A percentile compares a stretch with the other conserved stretches of the same genome.
These are phyloP conservation scores for Vickermania spadyakhi DNA, from an alignment of 208 protist species.

Conservation along the genomic window DNA sequence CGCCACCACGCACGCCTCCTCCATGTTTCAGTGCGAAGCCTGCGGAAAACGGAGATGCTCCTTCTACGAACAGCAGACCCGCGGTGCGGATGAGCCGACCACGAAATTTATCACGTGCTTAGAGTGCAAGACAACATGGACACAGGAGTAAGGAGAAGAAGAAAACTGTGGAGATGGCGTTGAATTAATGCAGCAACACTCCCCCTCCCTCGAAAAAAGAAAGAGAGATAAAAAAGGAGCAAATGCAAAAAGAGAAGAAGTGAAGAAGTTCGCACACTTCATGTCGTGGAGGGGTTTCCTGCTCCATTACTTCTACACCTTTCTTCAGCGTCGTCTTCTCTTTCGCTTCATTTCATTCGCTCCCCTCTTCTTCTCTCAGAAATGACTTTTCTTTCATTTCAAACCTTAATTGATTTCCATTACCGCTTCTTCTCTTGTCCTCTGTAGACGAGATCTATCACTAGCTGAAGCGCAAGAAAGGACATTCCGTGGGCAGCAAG, in stretches of 20 bases:
- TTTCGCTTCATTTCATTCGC: conserved; percentile 1
- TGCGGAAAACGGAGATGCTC: conserved; percentile 80
- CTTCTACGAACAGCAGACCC: conserved; percentile 94
- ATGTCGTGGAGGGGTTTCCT: no score
- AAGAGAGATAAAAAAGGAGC: conserved; percentile 4
- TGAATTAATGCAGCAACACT: neutral
- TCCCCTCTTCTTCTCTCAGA: conserved; percentile 3
- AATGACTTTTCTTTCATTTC: no score
- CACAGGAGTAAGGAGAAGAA: conserved; percentile 35
- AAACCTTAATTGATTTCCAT: no score
- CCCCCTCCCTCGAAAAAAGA: neutral
- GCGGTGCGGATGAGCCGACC: conserved; percentile 96
- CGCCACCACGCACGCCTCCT: conserved; percentile 34
- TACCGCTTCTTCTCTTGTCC: no score
- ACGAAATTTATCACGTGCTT: conserved; percentile 95
- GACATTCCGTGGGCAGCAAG: no score
- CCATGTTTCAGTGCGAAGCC: conserved; percentile 65
- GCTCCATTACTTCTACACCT: neutral
- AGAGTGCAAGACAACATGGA: conserved; percentile 89
- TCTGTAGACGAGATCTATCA: no score
- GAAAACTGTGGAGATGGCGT: neutral
- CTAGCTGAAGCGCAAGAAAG: no score
- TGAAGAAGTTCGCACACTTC: no score
- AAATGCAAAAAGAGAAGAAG: neutral
- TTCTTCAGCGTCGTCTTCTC: conserved; percentile 8